Evolutionary conservation across 768 basidiomycete species (phyloP).

Genomic region (Russula virescens): DNA sequence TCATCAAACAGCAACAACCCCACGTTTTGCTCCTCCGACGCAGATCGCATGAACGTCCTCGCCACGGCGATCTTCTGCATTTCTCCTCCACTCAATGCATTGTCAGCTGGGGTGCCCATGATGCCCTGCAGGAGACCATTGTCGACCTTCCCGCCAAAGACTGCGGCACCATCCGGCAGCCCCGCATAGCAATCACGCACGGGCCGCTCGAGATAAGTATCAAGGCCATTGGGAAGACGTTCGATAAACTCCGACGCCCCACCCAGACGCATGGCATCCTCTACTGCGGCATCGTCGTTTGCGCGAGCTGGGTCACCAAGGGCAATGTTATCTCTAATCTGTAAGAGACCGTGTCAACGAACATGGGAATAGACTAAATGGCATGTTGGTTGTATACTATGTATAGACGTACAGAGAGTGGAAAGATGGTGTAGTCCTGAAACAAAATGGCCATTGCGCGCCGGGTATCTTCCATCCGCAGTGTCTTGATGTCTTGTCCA

Average conservation of each 20-base stretch:
- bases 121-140: not conserved
- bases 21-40: slow-evolving; percentile 39
- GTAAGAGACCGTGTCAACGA: not conserved
- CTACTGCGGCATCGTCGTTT: slow-evolving; percentile 49
- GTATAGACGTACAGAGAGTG: slow-evolving; percentile 52
- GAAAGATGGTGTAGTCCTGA: slow-evolving; percentile 78
- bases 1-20: slow-evolving; percentile 69
- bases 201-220: slow-evolving; percentile 65
- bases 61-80: slow-evolving; percentile 73
- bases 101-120: not conserved
- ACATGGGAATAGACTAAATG: not conserved
- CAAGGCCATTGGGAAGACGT: slow-evolving; percentile 57
- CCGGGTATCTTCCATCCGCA: slow-evolving; percentile 57
- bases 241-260: slow-evolving; percentile 64
- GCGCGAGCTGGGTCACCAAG: slow-evolving; percentile 59
- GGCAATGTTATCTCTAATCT: slow-evolving; percentile 77
- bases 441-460: slow-evolving; percentile 64
- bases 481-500: slow-evolving; percentile 51
- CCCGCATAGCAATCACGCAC: slow-evolving; percentile 63
- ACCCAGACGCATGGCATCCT: slow-evolving; percentile 60
- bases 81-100: slow-evolving; percentile 58
- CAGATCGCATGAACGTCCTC: slow-evolving; percentile 64
- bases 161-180: slow-evolving; percentile 51
- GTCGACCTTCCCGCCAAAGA: slow-evolving; percentile 54
- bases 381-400: not conserved